phyloP scores from a whole-genome alignment of 2,329 filamentous ascomycete genomes.

The Hymenoscyphus scutula region DNA sequence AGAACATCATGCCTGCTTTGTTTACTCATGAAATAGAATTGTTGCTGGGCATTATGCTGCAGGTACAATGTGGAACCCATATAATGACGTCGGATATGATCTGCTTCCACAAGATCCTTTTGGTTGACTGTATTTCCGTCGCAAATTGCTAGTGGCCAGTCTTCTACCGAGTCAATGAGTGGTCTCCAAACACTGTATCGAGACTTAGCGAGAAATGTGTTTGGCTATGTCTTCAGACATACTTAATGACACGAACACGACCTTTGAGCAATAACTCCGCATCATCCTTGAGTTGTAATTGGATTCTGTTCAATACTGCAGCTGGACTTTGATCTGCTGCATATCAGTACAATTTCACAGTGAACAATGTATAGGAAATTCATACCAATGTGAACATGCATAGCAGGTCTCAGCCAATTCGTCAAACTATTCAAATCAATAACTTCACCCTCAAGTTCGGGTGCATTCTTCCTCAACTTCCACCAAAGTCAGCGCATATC shows the following conservation, averaged over 20 bases:
- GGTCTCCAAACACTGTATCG: background rate
- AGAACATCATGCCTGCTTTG: slow-evolving; percentile 14
- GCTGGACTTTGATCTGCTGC: background rate
- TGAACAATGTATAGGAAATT: background rate
- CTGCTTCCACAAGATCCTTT: slow-evolving; percentile 13
- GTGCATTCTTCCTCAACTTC: slow-evolving; percentile 9
- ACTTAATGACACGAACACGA: background rate
- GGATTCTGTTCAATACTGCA: background rate
- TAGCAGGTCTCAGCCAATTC: slow-evolving; percentile 12
- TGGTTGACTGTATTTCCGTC: slow-evolving; percentile 15
- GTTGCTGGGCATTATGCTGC: slow-evolving; percentile 1
- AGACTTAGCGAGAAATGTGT: background rate
- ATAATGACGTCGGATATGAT: slow-evolving; percentile 15
- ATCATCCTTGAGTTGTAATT: background rate
- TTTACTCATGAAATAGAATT: slow-evolving; percentile 15
- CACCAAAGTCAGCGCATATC: background rate
- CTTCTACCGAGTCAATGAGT: background rate
- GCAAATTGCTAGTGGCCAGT: slow-evolving; percentile 18
- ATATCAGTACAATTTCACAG: background rate
- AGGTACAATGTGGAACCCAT: slow-evolving; percentile 17
- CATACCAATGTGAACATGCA: slow-evolving; percentile 14
- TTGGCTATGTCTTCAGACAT: background rate
- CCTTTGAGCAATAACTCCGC: background rate
- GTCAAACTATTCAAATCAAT: slow-evolving; percentile 16
- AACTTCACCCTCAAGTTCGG: slow-evolving; percentile 10